A percentile compares a stretch with the other conserved stretches of the same genome.
phyloP scores from a whole-genome alignment of 225 moss, liverwort and hornwort genomes.

The Climacium dendroides region DNA sequence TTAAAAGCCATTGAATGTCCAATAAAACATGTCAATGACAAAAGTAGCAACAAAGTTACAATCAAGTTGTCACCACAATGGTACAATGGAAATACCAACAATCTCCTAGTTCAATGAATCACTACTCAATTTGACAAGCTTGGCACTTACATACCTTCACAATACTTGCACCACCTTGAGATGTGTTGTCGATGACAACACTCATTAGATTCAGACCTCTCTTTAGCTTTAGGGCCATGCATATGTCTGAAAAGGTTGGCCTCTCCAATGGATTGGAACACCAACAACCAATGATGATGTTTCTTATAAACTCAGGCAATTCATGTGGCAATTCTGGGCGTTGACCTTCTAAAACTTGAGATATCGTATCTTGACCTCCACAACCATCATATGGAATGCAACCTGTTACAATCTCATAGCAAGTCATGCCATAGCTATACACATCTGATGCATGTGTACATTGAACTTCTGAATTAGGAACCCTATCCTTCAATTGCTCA shows the following conservation, averaged over 20 bases:
- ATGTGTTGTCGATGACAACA: too few species aligned
- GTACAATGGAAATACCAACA: not conserved
- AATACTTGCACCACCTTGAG: too few species aligned
- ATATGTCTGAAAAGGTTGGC: not conserved
- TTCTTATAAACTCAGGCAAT: not conserved
- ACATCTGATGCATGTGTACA: not conserved
- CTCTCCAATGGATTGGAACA: not conserved
- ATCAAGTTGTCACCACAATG: not conserved
- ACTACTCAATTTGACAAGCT: too few species aligned
- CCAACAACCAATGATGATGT: not conserved
- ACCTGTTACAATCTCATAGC: not conserved
- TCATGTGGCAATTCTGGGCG: not conserved
- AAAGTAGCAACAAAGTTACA: not conserved
- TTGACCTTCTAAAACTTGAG: not conserved
- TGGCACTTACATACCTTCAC: too few species aligned
- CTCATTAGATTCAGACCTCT: too few species aligned
- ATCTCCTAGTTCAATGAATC: too few species aligned
- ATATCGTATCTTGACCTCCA: not conserved
- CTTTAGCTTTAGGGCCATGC: not conserved
- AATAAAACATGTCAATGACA: not conserved
- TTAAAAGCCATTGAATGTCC: not conserved
- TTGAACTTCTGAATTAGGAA: not conserved
- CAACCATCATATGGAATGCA: not conserved
- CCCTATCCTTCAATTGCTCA: not conserved
- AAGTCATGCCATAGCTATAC: not conserved